Conservation (phyloP, 768 basidiomycete species). For the Tricholomella constricta region DNA sequence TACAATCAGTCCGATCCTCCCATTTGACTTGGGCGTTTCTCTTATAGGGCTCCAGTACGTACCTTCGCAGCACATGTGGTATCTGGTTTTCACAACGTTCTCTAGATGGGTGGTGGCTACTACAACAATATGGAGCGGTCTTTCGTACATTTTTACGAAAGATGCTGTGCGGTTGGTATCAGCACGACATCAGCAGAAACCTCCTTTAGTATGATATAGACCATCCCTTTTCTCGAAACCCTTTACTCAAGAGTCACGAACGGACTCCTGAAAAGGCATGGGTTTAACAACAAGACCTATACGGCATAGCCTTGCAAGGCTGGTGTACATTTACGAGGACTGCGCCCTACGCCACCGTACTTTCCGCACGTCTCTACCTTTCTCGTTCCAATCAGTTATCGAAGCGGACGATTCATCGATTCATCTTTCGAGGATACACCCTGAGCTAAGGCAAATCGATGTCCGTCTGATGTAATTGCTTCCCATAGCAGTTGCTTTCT, state of each 20-base stretch:
- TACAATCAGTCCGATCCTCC: constrained; percentile 80
- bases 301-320: no score
- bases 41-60: constrained; percentile 79
- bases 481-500: no score
- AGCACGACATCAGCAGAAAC: constrained; percentile 31
- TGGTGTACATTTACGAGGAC: constrained; percentile 12
- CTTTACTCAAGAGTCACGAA: no score
- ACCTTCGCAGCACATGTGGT: background rate
- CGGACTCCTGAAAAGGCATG: no score
- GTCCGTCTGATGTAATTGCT: no score
- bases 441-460: no score
- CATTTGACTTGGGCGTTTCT: constrained; percentile 53
- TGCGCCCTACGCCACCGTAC: constrained; percentile 56
- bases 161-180: constrained; percentile 68
- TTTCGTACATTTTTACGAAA: constrained; percentile 78
- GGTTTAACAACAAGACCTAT: no score
- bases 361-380: no score
- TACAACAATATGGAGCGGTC: constrained; percentile 91
- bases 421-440: no score
- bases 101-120: constrained; percentile 81
- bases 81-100: constrained; percentile 2
- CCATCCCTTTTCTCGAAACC: background rate
- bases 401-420: no score
- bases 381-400: no score
- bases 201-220: constrained; percentile 20